These are phyloP conservation scores for Hymenoscyphus fraxineus DNA, from an alignment of 2,329 filamentous ascomycete species.

Conservation along the genomic window DNA sequence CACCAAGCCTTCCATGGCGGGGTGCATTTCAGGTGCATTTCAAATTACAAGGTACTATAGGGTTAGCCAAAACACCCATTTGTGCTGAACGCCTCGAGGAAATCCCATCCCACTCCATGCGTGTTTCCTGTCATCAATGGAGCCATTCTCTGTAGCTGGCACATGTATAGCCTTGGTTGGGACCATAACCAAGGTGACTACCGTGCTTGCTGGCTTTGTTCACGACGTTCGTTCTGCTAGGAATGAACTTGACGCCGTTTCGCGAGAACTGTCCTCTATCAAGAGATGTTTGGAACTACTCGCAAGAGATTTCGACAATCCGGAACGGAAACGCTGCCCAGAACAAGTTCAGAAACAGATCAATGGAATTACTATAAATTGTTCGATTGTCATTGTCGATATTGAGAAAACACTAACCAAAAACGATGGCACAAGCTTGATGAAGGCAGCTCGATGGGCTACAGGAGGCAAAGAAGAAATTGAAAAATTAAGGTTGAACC, in stretches of 20 bases:
- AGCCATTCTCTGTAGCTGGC: not conserved
- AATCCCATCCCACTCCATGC: too few relatives aligned
- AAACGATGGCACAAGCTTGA: not conserved
- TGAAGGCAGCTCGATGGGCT: not conserved
- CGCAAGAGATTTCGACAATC: not conserved
- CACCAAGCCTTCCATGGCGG: too few relatives aligned
- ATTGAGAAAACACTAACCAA: not conserved
- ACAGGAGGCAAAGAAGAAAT: not conserved
- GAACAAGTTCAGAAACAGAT: not conserved
- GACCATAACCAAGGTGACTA: not conserved
- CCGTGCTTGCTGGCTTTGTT: not conserved
- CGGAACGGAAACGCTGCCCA: not conserved
- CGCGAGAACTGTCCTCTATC: not conserved
- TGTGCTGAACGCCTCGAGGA: too few relatives aligned
- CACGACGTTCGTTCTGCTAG: not conserved
- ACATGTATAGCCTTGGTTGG: not conserved
- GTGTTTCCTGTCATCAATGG: not conserved
- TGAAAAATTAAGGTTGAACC: not conserved
- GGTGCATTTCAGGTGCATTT: too few relatives aligned
- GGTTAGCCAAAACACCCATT: too few relatives aligned
- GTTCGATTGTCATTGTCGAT: not conserved
- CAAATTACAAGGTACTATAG: too few relatives aligned
- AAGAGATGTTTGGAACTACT: not conserved
- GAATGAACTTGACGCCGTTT: not conserved
- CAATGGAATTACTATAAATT: not conserved